These are phyloP conservation scores for Hyparrhenia diplandra DNA, from an alignment of 176 grass and related monocot species.

Conservation along the genomic window DNA sequence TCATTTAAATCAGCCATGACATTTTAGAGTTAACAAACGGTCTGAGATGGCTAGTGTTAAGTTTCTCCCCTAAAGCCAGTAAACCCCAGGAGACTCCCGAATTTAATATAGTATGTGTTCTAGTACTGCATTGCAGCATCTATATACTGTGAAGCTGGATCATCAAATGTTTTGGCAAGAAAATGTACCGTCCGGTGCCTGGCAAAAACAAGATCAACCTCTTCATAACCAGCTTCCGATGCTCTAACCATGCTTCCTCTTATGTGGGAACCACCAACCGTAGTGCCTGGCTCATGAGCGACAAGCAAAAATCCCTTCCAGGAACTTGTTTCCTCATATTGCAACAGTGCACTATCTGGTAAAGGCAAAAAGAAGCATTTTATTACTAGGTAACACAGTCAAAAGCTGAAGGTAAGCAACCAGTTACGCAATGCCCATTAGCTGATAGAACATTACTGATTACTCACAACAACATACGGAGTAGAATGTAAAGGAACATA, in stretches of 20 bases:
- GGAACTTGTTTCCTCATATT: slow-evolving; percentile 47
- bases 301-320: slow-evolving; percentile 78
- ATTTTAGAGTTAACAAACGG: too few relatives aligned
- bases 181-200: slow-evolving; percentile 66
- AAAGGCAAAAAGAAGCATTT: slow-evolving; percentile 5
- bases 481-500: neutral
- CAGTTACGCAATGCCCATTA: neutral
- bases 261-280: slow-evolving; percentile 83
- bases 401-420: neutral
- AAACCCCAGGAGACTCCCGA: neutral
- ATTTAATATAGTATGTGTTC: neutral
- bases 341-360: slow-evolving; percentile 42
- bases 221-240: slow-evolving; percentile 86
- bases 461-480: neutral
- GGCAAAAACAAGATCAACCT: slow-evolving; percentile 95
- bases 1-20: neutral
- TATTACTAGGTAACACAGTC: neutral
- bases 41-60: neutral
- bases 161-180: slow-evolving; percentile 3
- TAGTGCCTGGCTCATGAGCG: slow-evolving; percentile 85
- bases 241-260: slow-evolving; percentile 97
- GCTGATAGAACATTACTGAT: neutral
- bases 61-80: neutral
- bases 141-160: neutral
- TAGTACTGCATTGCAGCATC: neutral